A percentile compares a stretch with the other conserved stretches of the same genome.
These are phyloP conservation scores for Quercus suber DNA, from an alignment of 306 rosid genomes.

Conservation along the genomic window DNA sequence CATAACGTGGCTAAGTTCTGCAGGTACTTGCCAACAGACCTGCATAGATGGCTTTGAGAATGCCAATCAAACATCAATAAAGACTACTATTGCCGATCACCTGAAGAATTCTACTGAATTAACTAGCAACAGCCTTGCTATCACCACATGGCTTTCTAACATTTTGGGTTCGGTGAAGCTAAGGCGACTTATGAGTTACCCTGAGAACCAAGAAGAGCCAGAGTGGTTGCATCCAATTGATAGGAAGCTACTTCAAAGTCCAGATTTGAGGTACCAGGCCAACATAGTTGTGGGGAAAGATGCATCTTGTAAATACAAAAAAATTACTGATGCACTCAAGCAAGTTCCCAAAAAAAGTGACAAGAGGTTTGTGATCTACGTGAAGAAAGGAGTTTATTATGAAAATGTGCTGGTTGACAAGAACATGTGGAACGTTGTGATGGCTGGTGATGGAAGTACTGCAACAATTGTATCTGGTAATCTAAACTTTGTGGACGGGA, in stretches of 20 bases:
- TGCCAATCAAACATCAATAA: constrained; percentile 15
- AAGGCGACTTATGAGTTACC: constrained; percentile 32
- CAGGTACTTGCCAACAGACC: constrained; percentile 69
- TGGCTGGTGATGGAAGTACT: constrained; percentile 77
- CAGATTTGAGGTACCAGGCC: constrained; percentile 34
- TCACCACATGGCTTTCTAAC: constrained; percentile 48
- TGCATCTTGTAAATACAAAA: constrained; percentile 48
- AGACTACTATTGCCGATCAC: constrained; percentile 1
- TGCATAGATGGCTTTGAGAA: constrained; percentile 63
- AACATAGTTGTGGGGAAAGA: constrained; percentile 51
- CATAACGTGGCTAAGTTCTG: constrained; percentile 71
- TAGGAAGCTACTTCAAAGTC: constrained; percentile 26
- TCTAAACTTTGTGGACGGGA: constrained; percentile 68
- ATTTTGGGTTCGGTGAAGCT: constrained; percentile 23
- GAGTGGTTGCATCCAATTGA: constrained; percentile 31
- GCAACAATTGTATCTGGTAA: constrained; percentile 49
- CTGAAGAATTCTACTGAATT: constrained; percentile 59
- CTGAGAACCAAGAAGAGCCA: constrained; percentile 2
- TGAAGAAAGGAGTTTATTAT: constrained; percentile 57
- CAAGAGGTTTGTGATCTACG: constrained; percentile 62
- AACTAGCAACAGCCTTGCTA: constrained; percentile 81
- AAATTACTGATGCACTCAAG: constrained; percentile 53
- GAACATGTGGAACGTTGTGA: constrained; percentile 67
- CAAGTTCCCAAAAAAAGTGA: constrained; percentile 49
- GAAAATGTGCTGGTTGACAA: constrained; percentile 65